Conservation (phyloP, 805 yeast species). For the Candida succiphila region DNA sequence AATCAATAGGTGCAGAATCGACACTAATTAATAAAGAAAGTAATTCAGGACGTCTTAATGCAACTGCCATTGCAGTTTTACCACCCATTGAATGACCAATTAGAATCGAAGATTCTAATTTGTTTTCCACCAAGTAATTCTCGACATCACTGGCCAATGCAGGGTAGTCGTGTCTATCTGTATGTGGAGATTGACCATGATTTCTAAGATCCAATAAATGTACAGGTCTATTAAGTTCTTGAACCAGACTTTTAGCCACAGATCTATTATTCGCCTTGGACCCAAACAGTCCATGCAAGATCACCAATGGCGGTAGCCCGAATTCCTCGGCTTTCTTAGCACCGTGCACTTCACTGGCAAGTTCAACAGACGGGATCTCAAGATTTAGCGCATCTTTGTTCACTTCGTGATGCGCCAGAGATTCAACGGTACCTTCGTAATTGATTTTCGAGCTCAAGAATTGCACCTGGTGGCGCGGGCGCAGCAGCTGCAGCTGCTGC, state of each 20-base stretch:
- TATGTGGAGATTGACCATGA: constrained; percentile 88
- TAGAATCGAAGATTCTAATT: constrained; percentile 41
- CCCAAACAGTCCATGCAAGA: constrained; percentile 88
- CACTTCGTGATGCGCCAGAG: constrained; percentile 3
- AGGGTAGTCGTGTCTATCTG: constrained; percentile 62
- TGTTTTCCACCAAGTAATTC: constrained; percentile 42
- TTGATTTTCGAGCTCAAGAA: background rate
- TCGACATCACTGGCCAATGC: constrained; percentile 83
- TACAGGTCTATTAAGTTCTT: constrained; percentile 41
- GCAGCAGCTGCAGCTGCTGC: no score
- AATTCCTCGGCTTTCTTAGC: constrained; percentile 15
- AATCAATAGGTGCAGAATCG: constrained; percentile 82
- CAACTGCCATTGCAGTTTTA: constrained; percentile 82
- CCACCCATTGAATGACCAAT: constrained; percentile 93
- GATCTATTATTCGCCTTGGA: constrained; percentile 70
- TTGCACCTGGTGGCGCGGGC: background rate
- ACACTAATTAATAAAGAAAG: constrained; percentile 62
- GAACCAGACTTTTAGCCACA: constrained; percentile 54
- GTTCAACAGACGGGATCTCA: constrained; percentile 13
- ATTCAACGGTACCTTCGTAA: constrained; percentile 19
- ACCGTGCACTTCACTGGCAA: constrained; percentile 2
- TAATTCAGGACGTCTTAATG: constrained; percentile 54
- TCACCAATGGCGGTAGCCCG: constrained; percentile 75
- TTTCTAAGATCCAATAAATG: constrained; percentile 75
- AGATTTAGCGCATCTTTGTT: background rate